phyloP scores from a whole-genome alignment of 768 basidiomycete species.

The Sarcomyxa edulis region DNA sequence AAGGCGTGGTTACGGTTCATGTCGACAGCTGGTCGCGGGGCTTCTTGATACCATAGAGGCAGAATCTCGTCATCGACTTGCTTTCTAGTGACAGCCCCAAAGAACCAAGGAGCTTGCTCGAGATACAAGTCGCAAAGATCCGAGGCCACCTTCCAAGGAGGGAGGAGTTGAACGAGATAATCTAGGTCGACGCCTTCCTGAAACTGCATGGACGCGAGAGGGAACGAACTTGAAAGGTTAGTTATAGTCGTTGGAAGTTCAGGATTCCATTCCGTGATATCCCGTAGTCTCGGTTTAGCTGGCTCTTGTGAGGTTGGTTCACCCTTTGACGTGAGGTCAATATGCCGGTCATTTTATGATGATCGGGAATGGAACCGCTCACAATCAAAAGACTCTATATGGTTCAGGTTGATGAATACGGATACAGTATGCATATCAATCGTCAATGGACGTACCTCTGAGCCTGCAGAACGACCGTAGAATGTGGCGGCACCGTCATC shows the following conservation, averaged over 20 bases:
- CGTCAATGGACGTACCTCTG: conserved; percentile 45
- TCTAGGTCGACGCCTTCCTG: conserved; percentile 33
- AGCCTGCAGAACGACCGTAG: conserved; percentile 67
- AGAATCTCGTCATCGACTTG: conserved; percentile 63
- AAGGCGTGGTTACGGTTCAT: neutral
- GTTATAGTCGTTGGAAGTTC: conserved; percentile 7
- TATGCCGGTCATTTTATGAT: too few species aligned
- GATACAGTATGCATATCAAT: neutral
- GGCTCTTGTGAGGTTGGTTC: conserved; percentile 18
- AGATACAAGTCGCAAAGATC: conserved; percentile 65
- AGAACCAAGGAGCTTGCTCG: conserved; percentile 79
- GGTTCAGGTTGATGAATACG: neutral
- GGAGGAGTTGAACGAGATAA: conserved; percentile 48
- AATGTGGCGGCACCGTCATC: conserved; percentile 70
- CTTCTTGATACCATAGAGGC: conserved; percentile 62
- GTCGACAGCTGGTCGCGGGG: conserved; percentile 21
- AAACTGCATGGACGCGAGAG: conserved; percentile 33
- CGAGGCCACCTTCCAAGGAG: conserved; percentile 51
- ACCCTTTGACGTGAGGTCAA: too few species aligned
- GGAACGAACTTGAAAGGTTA: conserved; percentile 35
- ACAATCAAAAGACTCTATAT: conserved; percentile 53
- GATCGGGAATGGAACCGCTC: conserved; percentile 20
- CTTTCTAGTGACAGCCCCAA: conserved; percentile 58
- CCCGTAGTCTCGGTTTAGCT: neutral
- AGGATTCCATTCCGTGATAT: conserved; percentile 4